These are phyloP conservation scores for Phytophthora cajani DNA, from an alignment of 352 stramenopile genomes.

Conservation along the genomic window DNA sequence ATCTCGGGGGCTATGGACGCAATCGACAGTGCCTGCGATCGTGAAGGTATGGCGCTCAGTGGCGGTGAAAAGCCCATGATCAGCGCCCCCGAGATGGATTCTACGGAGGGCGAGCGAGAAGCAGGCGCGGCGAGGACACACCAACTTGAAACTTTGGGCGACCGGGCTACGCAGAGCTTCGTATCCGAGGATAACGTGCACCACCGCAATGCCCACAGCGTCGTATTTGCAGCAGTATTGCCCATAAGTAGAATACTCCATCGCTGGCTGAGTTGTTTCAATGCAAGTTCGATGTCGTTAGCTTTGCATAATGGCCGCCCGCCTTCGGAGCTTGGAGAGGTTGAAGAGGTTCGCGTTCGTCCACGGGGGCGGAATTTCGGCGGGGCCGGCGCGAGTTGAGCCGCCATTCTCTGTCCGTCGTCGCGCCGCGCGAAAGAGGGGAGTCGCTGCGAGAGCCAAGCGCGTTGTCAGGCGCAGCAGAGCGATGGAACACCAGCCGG, in stretches of 20 bases:
- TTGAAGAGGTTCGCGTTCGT: too few species aligned
- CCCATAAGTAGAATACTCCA: too few species aligned
- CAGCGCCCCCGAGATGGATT: conserved; percentile 17
- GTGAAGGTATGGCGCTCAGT: conserved; percentile 21
- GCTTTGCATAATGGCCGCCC: too few species aligned
- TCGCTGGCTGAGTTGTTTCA: too few species aligned
- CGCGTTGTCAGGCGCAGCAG: conserved; percentile 4
- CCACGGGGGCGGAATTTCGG: too few species aligned
- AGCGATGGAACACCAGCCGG: conserved; percentile 25
- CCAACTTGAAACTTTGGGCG: conserved; percentile 9
- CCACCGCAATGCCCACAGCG: too few species aligned
- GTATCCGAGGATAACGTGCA: too few species aligned
- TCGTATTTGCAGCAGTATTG: too few species aligned
- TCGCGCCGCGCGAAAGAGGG: conserved; percentile 24
- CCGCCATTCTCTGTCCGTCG: conserved; percentile 13
- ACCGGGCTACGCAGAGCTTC: background rate
- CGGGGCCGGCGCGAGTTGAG: conserved; percentile 13
- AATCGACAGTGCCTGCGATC: conserved; percentile 23
- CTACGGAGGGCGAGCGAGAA: conserved; percentile 4
- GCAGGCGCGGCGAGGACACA: conserved; percentile 21
- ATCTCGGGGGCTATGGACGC: conserved; percentile 3
- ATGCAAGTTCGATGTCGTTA: too few species aligned
- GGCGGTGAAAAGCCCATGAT: background rate
- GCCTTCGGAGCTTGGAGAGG: too few species aligned
- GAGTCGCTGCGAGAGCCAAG: conserved; percentile 7